Evolutionary conservation across 2,329 filamentous ascomycete genomes (phyloP), one percentile per base, ranked within the genome.

Genomic region (Pseudocercospora fijiensis): DNA sequence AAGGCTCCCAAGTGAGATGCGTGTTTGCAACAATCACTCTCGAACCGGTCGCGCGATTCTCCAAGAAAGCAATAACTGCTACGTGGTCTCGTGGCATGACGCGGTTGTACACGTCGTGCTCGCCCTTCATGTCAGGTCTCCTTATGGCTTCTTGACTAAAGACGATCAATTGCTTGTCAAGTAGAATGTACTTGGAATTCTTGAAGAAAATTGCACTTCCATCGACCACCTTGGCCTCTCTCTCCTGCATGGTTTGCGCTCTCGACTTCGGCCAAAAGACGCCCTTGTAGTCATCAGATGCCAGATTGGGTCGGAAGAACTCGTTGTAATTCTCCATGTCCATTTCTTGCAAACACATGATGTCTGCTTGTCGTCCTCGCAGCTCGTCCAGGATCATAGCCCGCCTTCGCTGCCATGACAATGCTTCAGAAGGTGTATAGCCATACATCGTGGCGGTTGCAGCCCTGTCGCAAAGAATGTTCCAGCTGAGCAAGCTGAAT

Each of bases 41-140:
- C 13, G 92, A 88, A n/a, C 95, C 95, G 0, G 94, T 97, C 65
- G 86, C 81, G 41, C 94, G 87, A 73, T 96, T 97, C 78, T 99
- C 95, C 67, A 99, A 86, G 81, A 98, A 96, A 61, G 90, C 88
- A 55, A 96, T 86, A 55, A 96, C 89, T 16, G 90, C 95, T 77
- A 99, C 96, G 76, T 98, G 94, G 82, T 99, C 95, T 79, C 95
- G 92, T 65, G 94, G 93, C 95, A 97, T 98, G 65, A 99, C 90
- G 27, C 95, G 90, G 77, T 99, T 99, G 84, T 96, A 98, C 62
- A 98, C 94, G 73, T 99, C 95, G 75, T 96, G 91, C 73, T 96
- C 92, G 62, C 93, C 91, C 80, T 98, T 98, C 87, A 97, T 96
- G 76, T 98, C 95, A 2, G 93, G 91, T 69, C 95, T 85, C 75